Evolutionary conservation across 2,329 filamentous ascomycete genomes (phyloP).

Genomic region (Verticillium albo-atrum): DNA sequence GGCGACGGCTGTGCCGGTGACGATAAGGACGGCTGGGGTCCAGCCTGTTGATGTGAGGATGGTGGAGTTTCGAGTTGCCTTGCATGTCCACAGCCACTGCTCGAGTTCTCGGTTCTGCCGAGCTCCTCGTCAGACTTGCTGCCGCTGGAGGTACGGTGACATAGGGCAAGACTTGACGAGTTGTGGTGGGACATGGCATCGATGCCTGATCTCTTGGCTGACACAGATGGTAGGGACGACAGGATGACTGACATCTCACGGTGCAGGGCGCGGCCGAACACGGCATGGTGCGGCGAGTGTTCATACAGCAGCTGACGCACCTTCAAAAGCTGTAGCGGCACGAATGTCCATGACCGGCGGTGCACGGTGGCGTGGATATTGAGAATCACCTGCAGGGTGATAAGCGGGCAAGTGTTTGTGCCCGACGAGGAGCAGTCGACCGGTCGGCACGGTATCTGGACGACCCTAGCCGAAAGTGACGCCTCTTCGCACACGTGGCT

Average conservation of each 20-base stretch:
- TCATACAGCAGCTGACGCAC: conserved; percentile 59
- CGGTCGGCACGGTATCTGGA: conserved; percentile 30
- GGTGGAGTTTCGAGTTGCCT: conserved; percentile 2
- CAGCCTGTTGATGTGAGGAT: conserved; percentile 18
- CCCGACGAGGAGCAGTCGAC: conserved; percentile 13
- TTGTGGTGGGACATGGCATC: conserved; percentile 2
- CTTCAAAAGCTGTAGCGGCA: conserved; percentile 61
- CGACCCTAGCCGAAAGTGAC: conserved; percentile 35
- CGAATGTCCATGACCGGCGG: conserved; percentile 50
- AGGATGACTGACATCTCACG: conserved; percentile 53
- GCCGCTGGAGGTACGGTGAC: conserved; percentile 2
- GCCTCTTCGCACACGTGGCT: conserved; percentile 42
- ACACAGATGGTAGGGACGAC: conserved; percentile 19
- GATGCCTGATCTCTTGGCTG: conserved; percentile 8
- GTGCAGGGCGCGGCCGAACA: conserved; percentile 56
- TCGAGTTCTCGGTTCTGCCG: conserved; percentile 11
- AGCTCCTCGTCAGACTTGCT: conserved; percentile 20
- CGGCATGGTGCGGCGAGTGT: conserved; percentile 48
- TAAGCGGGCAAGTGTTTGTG: conserved; percentile 25
- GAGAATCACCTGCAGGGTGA: conserved; percentile 58
- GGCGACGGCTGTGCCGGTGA: conserved; percentile 18
- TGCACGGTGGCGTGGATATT: conserved; percentile 53
- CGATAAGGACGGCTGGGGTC: conserved; percentile 16
- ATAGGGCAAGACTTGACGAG: conserved; percentile 1
- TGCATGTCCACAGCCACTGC: no score